phyloP scores from a whole-genome alignment of 306 rosid genomes.

The Glycine soja region DNA sequence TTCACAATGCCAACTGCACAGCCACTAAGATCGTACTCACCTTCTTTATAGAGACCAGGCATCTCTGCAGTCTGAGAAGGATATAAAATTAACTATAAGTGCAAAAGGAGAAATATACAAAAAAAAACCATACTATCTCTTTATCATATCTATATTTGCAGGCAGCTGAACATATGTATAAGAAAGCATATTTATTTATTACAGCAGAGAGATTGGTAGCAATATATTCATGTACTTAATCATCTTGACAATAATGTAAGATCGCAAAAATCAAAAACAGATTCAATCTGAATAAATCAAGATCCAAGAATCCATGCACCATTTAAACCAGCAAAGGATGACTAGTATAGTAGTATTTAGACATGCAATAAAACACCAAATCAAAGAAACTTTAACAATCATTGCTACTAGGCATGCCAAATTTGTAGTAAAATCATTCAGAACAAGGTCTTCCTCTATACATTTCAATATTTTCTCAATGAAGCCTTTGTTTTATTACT shows the following conservation, averaged over 20 bases:
- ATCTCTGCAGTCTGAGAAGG: conserved; percentile 89
- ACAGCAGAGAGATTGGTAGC: background rate
- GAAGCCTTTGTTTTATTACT: conserved; percentile 4
- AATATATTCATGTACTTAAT: conserved; percentile 12
- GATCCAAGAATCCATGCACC: background rate
- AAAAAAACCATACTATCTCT: background rate
- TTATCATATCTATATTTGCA: background rate
- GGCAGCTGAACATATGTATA: background rate
- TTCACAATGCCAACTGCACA: conserved; percentile 90
- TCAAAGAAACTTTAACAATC: background rate
- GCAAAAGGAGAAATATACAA: no score
- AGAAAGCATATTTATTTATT: background rate
- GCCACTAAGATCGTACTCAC: conserved; percentile 96
- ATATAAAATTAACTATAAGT: conserved; percentile 17
- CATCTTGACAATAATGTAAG: conserved; percentile 14
- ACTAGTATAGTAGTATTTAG: background rate
- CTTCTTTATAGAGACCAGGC: conserved; percentile 91
- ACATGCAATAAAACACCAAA: conserved; percentile 11
- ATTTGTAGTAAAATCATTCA: background rate
- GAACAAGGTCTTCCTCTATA: background rate
- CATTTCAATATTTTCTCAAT: background rate
- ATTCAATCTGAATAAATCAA: background rate
- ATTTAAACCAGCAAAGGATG: conserved; percentile 17
- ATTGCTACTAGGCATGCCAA: background rate
- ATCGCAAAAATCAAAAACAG: conserved; percentile 10